Percentiles rank a stretch among this genome's conserved stretches.
Evolutionary conservation across 2,329 filamentous ascomycete genomes (phyloP).

Genomic region (Chrysoporthe puriensis): DNA sequence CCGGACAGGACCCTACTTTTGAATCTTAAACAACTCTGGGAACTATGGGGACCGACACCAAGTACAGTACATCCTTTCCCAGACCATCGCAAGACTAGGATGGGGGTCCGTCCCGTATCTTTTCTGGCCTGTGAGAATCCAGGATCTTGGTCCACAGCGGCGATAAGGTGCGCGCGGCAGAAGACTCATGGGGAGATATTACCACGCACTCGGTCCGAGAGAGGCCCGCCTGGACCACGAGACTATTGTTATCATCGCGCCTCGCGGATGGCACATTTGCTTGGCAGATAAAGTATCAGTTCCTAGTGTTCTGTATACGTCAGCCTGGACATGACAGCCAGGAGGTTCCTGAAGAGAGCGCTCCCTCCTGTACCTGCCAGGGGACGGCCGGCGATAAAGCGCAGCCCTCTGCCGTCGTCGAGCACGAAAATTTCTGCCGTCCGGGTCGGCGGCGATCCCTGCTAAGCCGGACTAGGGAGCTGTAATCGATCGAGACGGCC

Average conservation of each 20-base stretch:
- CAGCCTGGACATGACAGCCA: too few species aligned
- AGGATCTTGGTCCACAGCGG: constrained; percentile 6
- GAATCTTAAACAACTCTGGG: constrained; percentile 16
- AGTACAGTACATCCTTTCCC: constrained; percentile 3
- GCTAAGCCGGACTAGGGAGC: constrained; percentile 11
- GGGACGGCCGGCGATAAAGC: not conserved
- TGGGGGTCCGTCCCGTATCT: constrained; percentile 8
- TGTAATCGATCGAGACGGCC: not conserved
- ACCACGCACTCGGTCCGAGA: not conserved
- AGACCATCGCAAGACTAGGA: constrained; percentile 2
- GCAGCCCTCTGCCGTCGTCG: not conserved
- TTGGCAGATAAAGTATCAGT: too few species aligned
- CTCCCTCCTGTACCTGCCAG: too few species aligned
- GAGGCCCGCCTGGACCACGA: too few species aligned
- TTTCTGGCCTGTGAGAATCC: not conserved
- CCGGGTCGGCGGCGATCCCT: constrained; percentile 15
- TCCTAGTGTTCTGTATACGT: too few species aligned
- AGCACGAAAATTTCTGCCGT: constrained; percentile 16
- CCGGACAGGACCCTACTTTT: constrained; percentile 19
- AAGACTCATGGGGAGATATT: not conserved
- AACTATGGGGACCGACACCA: not conserved
- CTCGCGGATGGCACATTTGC: too few species aligned
- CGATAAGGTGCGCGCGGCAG: constrained; percentile 8
- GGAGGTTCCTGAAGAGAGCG: too few species aligned
- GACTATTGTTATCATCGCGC: too few species aligned